phyloP scores from a whole-genome alignment of 352 stramenopile species.

The Phytophthora meadii region DNA sequence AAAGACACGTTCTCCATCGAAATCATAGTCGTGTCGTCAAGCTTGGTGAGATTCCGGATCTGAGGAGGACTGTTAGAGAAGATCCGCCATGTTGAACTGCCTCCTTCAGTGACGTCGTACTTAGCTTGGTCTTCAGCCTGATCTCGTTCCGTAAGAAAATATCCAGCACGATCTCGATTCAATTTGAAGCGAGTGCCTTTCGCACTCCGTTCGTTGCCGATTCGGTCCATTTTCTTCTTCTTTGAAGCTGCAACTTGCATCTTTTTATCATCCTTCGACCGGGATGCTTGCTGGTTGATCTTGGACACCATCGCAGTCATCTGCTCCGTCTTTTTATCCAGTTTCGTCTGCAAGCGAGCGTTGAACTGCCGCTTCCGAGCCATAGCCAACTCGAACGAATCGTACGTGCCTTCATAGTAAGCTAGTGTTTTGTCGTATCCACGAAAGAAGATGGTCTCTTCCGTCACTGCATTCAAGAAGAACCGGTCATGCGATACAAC shows the following conservation, averaged over 20 bases:
- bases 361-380: constrained; percentile 56
- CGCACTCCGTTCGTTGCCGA: constrained; percentile 56
- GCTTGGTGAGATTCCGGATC: constrained; percentile 59
- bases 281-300: constrained; percentile 46
- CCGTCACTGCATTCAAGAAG: constrained; percentile 93
- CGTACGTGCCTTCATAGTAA: constrained; percentile 72
- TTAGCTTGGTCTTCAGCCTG: constrained; percentile 51
- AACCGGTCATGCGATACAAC: constrained; percentile 93
- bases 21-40: constrained; percentile 62
- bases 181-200: constrained; percentile 70
- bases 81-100: constrained; percentile 49
- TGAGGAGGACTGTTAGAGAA: constrained; percentile 51
- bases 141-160: constrained; percentile 41
- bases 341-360: constrained; percentile 51
- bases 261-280: constrained; percentile 69
- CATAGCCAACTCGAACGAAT: constrained; percentile 63
- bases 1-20: constrained; percentile 61
- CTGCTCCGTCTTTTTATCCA: constrained; percentile 65
- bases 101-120: constrained; percentile 45
- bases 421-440: constrained; percentile 61
- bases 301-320: constrained; percentile 59
- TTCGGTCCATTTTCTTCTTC: constrained; percentile 75
- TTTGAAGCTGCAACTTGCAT: constrained; percentile 66
- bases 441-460: constrained; percentile 66
- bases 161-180: constrained; percentile 57